Percentiles rank a stretch among this genome's conserved stretches.
Evolutionary conservation across 1,139 yeast species (phyloP).

Genomic region (Yamadazyma trypodendri): DNA sequence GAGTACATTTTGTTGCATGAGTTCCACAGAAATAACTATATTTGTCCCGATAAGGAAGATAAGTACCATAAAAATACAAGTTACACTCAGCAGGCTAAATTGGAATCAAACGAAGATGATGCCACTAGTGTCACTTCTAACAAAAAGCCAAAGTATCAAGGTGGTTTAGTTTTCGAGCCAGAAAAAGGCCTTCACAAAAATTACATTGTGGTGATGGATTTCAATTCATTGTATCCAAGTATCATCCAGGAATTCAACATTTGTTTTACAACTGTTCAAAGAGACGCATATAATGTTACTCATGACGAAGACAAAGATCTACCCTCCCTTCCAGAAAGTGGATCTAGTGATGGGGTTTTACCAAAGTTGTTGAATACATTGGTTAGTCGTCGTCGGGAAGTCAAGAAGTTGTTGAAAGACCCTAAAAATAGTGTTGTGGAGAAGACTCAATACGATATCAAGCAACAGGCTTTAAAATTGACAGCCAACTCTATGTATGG

Average conservation of each 20-base stretch:
- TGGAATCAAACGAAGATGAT: constrained; percentile 45
- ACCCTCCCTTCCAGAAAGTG: constrained; percentile 68
- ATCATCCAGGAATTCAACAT: constrained; percentile 96
- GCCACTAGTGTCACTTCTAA: constrained; percentile 52
- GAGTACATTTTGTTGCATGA: constrained; percentile 93
- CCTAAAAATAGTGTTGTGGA: constrained; percentile 64
- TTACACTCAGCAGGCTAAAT: constrained; percentile 36
- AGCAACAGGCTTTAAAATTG: constrained; percentile 92
- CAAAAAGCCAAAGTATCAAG: constrained; percentile 83
- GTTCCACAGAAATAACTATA: constrained; percentile 73
- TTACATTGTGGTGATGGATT: constrained; percentile 92
- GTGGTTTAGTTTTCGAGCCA: constrained; percentile 97
- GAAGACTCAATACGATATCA: constrained; percentile 83
- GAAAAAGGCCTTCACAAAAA: constrained; percentile 92
- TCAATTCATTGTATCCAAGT: constrained; percentile 95
- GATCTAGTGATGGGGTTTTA: constrained; percentile 71
- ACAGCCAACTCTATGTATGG: constrained; percentile 99
- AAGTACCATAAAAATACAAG: constrained; percentile 44
- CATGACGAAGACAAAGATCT: constrained; percentile 62
- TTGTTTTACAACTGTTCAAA: constrained; percentile 91
- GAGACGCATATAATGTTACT: constrained; percentile 50
- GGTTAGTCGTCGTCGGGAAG: constrained; percentile 91
- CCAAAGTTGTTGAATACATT: constrained; percentile 81
- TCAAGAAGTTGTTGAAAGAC: constrained; percentile 79
- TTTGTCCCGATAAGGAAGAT: constrained; percentile 86